A percentile compares a stretch with the other conserved stretches of the same genome.
Evolutionary conservation across 2,329 filamentous ascomycete genomes (phyloP).

Genomic region (Niveomyces coronatus): DNA sequence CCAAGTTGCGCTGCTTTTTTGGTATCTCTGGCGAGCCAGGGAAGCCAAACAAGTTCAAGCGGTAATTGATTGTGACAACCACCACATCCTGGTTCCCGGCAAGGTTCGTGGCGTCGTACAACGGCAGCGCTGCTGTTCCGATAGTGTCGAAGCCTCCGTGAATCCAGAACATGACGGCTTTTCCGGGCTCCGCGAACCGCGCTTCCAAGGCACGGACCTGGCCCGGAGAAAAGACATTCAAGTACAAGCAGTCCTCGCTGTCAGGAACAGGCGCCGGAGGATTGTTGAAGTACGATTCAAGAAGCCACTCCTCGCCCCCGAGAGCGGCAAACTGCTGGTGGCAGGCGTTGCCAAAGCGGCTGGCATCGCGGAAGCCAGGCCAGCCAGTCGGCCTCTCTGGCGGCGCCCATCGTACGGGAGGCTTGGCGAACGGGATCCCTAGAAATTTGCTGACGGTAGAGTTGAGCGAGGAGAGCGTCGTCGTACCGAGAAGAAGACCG

Average conservation of each 20-base stretch:
- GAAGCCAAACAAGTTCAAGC: conserved; percentile 32
- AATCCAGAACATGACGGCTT: conserved; percentile 34
- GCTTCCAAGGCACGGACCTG: conserved; percentile 11
- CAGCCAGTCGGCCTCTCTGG: conserved; percentile 14
- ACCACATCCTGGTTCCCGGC: conserved; percentile 33
- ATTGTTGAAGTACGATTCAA: conserved; percentile 14
- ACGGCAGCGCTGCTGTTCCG: conserved; percentile 24
- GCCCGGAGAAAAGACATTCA: conserved; percentile 23
- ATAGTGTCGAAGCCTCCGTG: conserved; percentile 29
- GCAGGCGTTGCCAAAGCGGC: conserved; percentile 16
- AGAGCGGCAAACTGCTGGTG: neutral
- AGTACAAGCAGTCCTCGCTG: conserved; percentile 23
- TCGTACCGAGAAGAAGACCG: conserved; percentile 1
- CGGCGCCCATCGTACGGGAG: conserved; percentile 17
- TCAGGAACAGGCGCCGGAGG: conserved; percentile 17
- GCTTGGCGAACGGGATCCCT: conserved; percentile 21
- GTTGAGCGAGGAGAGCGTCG: neutral
- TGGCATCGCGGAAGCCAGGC: conserved; percentile 16
- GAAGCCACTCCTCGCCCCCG: neutral
- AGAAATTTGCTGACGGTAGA: conserved; percentile 19
- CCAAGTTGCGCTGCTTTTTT: conserved; percentile 13
- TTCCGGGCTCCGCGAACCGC: conserved; percentile 10
- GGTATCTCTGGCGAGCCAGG: conserved; percentile 20
- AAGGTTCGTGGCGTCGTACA: conserved; percentile 31
- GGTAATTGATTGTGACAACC: conserved; percentile 37